phyloP scores from a whole-genome alignment of 2,329 filamentous ascomycete genomes.

The Herpotrichia juniperi region DNA sequence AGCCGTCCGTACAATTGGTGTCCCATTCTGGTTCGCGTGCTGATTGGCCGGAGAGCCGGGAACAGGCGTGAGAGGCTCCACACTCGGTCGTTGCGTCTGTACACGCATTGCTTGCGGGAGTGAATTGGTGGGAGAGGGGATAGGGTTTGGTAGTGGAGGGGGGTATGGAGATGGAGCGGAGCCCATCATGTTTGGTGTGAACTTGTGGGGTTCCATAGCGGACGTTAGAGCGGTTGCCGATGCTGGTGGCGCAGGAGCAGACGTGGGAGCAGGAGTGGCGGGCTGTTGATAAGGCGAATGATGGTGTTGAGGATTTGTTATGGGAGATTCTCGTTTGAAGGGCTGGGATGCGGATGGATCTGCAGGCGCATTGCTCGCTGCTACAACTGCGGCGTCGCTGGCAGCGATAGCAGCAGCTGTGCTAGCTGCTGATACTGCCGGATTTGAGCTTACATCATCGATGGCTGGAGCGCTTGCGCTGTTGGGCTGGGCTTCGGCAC shows the following conservation, averaged over 20 bases:
- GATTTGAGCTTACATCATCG: neutral
- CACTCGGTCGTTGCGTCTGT: slow-evolving; percentile 36
- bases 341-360: neutral
- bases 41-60: slow-evolving; percentile 40
- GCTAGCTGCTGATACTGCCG: slow-evolving; percentile 23
- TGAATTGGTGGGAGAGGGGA: slow-evolving; percentile 12
- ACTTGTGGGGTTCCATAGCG: slow-evolving; percentile 30
- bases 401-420: slow-evolving; percentile 43
- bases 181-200: slow-evolving; percentile 34
- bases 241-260: too few relatives aligned
- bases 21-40: slow-evolving; percentile 30
- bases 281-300: too few relatives aligned
- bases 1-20: slow-evolving; percentile 21
- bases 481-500: neutral
- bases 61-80: slow-evolving; percentile 44
- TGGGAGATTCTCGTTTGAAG: neutral
- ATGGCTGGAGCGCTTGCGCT: neutral
- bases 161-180: slow-evolving; percentile 1
- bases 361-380: neutral
- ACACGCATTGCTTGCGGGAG: slow-evolving; percentile 10
- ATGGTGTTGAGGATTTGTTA: neutral
- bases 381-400: slow-evolving; percentile 25
- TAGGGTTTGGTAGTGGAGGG: slow-evolving; percentile 13
- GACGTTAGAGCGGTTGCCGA: slow-evolving; percentile 7
- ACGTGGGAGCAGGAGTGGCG: neutral